phyloP scores from a whole-genome alignment of 1,139 yeast genomes.

The Debaryomycetaceae sp. region DNA sequence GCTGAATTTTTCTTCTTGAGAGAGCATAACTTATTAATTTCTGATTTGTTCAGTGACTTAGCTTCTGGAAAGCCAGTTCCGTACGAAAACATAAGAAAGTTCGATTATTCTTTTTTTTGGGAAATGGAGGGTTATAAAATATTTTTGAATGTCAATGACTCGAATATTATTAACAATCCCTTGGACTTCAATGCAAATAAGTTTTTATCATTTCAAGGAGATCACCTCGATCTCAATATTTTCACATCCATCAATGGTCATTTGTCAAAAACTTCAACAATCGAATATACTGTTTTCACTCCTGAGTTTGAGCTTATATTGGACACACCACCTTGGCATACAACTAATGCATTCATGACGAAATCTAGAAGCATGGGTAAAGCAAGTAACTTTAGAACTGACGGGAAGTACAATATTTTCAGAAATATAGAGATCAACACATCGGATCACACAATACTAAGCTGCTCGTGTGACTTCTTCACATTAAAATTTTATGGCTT shows the following conservation, averaged over 20 bases:
- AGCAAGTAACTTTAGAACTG: slow-evolving; percentile 56
- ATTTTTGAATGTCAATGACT: slow-evolving; percentile 77
- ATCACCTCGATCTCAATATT: slow-evolving; percentile 44
- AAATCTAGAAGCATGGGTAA: slow-evolving; percentile 60
- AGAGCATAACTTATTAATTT: slow-evolving; percentile 75
- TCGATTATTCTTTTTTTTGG: slow-evolving; percentile 63
- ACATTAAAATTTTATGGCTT: slow-evolving; percentile 77
- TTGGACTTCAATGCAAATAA: slow-evolving; percentile 78
- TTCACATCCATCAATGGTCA: slow-evolving; percentile 62
- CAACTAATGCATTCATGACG: slow-evolving; percentile 67
- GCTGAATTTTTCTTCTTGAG: slow-evolving; percentile 67
- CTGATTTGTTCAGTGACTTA: slow-evolving; percentile 77
- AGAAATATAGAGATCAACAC: slow-evolving; percentile 59
- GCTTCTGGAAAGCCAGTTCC: slow-evolving; percentile 69
- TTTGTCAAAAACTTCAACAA: slow-evolving; percentile 52
- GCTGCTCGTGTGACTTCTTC: slow-evolving; percentile 63
- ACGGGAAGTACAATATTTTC: slow-evolving; percentile 66
- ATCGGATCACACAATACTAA: slow-evolving; percentile 65
- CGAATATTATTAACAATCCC: slow-evolving; percentile 85
- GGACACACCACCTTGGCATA: slow-evolving; percentile 91
- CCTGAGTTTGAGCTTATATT: slow-evolving; percentile 60
- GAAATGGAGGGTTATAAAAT: slow-evolving; percentile 52
- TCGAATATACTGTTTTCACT: slow-evolving; percentile 54
- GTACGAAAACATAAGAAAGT: slow-evolving; percentile 75
- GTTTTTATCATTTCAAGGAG: slow-evolving; percentile 72